These are phyloP conservation scores for Termitomyces titanicus DNA, from an alignment of 768 basidiomycete genomes.

Conservation along the genomic window DNA sequence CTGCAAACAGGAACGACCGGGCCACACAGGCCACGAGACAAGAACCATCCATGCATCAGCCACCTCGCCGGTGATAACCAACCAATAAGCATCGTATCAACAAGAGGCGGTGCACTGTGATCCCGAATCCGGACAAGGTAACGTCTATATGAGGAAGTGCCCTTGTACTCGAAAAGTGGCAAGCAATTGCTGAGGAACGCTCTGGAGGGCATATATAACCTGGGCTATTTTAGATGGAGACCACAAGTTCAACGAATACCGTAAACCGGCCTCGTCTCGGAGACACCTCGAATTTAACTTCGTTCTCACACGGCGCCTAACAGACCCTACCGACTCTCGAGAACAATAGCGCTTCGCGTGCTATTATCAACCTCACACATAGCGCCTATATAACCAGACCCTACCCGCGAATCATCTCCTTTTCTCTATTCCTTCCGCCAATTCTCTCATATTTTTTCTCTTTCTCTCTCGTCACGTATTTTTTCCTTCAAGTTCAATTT, in stretches of 20 bases:
- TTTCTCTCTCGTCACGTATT: slow-evolving; percentile 4
- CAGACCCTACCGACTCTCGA: background rate
- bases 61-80: background rate
- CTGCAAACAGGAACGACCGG: background rate
- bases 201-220: slow-evolving; percentile 26
- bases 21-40: background rate
- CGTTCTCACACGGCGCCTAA: background rate
- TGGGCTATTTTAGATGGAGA: slow-evolving; percentile 5
- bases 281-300: slow-evolving; percentile 4
- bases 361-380: background rate
- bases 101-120: background rate
- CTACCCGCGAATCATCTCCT: background rate
- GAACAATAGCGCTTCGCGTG: slow-evolving; percentile 13
- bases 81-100: background rate
- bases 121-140: slow-evolving; percentile 25
- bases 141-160: slow-evolving; percentile 23
- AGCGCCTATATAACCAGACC: background rate
- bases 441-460: slow-evolving; percentile 1
- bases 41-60: background rate
- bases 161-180: slow-evolving; percentile 25
- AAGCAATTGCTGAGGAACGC: background rate
- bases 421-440: background rate
- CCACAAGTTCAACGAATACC: slow-evolving; percentile 5
- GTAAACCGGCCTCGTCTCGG: background rate
- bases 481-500: background rate